These are phyloP conservation scores for Lasiodiplodia sp. DNA, from an alignment of 2,329 filamentous ascomycete species.

Conservation along the genomic window DNA sequence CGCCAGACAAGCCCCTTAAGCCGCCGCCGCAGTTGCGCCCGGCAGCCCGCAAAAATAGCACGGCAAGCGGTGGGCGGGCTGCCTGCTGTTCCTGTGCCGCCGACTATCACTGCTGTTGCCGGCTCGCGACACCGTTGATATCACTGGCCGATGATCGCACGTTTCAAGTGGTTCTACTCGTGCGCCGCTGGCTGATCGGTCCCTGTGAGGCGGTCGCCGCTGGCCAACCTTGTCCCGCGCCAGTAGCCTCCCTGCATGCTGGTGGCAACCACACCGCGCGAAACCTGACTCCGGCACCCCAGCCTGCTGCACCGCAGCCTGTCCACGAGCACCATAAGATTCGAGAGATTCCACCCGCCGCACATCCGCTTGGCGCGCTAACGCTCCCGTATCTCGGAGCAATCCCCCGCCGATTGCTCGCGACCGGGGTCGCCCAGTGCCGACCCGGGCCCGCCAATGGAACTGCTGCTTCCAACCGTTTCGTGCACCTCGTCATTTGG, in stretches of 20 bases:
- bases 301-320: neutral
- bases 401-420: constrained; percentile 24
- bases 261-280: constrained; percentile 11
- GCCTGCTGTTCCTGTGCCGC: constrained; percentile 27
- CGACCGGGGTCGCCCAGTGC: constrained; percentile 5
- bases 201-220: constrained; percentile 16
- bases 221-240: constrained; percentile 14
- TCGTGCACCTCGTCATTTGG: constrained; percentile 14
- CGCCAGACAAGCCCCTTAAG: constrained; percentile 1
- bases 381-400: constrained; percentile 24
- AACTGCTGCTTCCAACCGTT: neutral
- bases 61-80: constrained; percentile 13
- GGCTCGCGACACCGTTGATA: constrained; percentile 20
- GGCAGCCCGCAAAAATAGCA: constrained; percentile 20
- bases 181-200: constrained; percentile 26
- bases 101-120: constrained; percentile 21
- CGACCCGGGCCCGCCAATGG: neutral
- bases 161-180: constrained; percentile 29
- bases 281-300: constrained; percentile 9
- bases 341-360: constrained; percentile 7
- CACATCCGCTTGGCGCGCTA: constrained; percentile 18
- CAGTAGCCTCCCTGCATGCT: constrained; percentile 19
- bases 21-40: constrained; percentile 7
- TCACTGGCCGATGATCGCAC: constrained; percentile 23
- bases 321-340: constrained; percentile 13